Percentiles rank a stretch among this genome's conserved stretches.
Conservation (phyloP, 2,329 filamentous ascomycete species). For the Leptographium flavum region DNA sequence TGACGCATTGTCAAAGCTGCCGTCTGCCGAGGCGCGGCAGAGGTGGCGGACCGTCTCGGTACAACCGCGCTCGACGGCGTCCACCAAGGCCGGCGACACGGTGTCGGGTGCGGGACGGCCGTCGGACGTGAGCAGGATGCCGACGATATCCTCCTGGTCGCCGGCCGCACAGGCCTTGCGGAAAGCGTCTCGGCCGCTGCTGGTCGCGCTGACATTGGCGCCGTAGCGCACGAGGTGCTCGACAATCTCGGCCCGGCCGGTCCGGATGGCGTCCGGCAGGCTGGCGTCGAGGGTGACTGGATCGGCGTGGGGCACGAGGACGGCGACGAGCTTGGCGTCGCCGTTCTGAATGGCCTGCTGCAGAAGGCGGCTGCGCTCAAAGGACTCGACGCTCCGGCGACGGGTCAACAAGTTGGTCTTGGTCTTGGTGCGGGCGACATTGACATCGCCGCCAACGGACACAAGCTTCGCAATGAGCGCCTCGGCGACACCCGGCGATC, state of each 20-base stretch:
- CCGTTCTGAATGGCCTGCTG: slow-evolving; percentile 40
- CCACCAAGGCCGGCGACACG: slow-evolving; percentile 35
- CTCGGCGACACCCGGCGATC: slow-evolving; percentile 40
- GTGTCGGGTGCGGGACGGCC: slow-evolving; percentile 27
- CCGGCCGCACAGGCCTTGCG: slow-evolving; percentile 33
- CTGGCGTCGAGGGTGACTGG: slow-evolving; percentile 32
- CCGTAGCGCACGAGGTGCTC: slow-evolving; percentile 36
- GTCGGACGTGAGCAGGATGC: slow-evolving; percentile 33
- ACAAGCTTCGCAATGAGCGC: slow-evolving; percentile 36
- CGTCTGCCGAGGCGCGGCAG: slow-evolving; percentile 37
- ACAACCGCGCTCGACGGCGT: slow-evolving; percentile 34
- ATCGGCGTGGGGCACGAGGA: slow-evolving; percentile 39
- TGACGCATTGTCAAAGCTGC: slow-evolving; percentile 34
- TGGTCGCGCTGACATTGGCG: slow-evolving; percentile 31
- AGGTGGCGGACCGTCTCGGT: slow-evolving; percentile 34
- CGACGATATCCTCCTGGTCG: slow-evolving; percentile 29
- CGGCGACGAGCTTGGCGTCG: slow-evolving; percentile 37
- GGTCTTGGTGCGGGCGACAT: slow-evolving; percentile 29
- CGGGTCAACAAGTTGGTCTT: slow-evolving; percentile 32
- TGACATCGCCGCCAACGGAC: slow-evolving; percentile 34
- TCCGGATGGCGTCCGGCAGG: slow-evolving; percentile 32
- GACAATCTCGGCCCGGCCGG: slow-evolving; percentile 26
- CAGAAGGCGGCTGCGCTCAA: slow-evolving; percentile 32
- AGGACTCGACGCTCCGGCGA: slow-evolving; percentile 33
- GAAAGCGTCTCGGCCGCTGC: slow-evolving; percentile 37